Conservation (phyloP, 768 basidiomycete genomes). For the Tephrocybe sp. region DNA sequence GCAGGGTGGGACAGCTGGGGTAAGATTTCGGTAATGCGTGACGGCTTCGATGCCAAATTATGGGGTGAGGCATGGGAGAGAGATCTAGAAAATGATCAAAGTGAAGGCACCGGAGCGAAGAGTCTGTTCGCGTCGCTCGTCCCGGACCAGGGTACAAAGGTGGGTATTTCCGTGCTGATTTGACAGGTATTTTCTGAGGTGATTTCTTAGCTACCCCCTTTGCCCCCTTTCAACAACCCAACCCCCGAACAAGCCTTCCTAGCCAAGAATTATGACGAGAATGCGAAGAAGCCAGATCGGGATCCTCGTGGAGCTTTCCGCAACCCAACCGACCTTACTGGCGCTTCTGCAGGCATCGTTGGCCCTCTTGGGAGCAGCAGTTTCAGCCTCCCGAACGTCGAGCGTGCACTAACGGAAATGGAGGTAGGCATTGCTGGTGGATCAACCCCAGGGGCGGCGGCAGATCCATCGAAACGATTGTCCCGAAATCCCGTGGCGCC, state of each 20-base stretch:
- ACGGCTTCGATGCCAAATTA: slow-evolving; percentile 83
- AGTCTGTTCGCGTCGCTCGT: slow-evolving; percentile 72
- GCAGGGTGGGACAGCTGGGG: slow-evolving; percentile 99
- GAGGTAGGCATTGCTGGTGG: slow-evolving; percentile 54
- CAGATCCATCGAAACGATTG: slow-evolving; percentile 21
- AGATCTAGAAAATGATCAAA: slow-evolving; percentile 54
- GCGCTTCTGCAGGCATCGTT: slow-evolving; percentile 74
- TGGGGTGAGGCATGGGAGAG: slow-evolving; percentile 83
- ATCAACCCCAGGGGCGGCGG: slow-evolving; percentile 23
- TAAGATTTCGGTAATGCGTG: slow-evolving; percentile 86
- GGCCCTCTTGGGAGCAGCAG: slow-evolving; percentile 90
- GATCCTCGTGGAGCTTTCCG: slow-evolving; percentile 90
- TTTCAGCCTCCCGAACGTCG: slow-evolving; percentile 84
- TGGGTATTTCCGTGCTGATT: slow-evolving; percentile 28
- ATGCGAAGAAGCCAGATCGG: slow-evolving; percentile 85
- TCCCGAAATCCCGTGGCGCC: slow-evolving; percentile 32
- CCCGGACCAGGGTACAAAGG: slow-evolving; percentile 74
- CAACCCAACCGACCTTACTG: slow-evolving; percentile 63
- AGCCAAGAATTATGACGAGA: slow-evolving; percentile 87
- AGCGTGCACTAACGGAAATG: slow-evolving; percentile 87
- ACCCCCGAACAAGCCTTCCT: slow-evolving; percentile 92
- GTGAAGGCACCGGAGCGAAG: slow-evolving; percentile 59
- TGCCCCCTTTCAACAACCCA: slow-evolving; percentile 78
- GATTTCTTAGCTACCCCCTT: slow-evolving; percentile 52
- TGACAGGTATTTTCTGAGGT: background rate